Base-by-base conservation (phyloP, 2,329 filamentous ascomycete species). In the Juglanconis juglandina region DNA sequence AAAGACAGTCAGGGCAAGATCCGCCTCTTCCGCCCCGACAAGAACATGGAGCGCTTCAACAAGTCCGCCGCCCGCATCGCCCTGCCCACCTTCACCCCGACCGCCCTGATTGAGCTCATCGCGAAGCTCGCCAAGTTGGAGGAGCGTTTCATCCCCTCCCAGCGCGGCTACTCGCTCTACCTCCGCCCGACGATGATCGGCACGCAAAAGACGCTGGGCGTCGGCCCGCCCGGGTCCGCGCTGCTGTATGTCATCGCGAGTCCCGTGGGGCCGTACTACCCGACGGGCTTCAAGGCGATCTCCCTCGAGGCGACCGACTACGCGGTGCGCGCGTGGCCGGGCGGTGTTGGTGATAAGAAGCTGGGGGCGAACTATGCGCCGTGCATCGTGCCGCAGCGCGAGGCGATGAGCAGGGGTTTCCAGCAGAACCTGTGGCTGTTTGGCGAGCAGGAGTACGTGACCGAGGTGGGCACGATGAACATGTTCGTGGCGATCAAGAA, bases 381-480 rank as follows among this genome's bases (percentile, higher is more conserved):
- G 5, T 98, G 95, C 80, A 94, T 99, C 70, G 81, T 98, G n/a
- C 95, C 95, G 17, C 95, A 99, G 78, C 85, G 95, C 69, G 86
- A 96, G 77, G 95, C 95, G 47, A 92, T 92, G 50, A 90, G 87
- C 75, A 87, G 92, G 59, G 95, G 95, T 30, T 96, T 93, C 83
- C 94, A 98, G 78, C 95, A 99, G 81, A 99, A 98, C 77, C 83
- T 99, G 57, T 99, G 95, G 95, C 80, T 99, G 37, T 99, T 98
- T 72, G 93, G 93, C 48, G 88, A 96, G 71, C 92, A 98, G 76
- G 92, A 98, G 75, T 96, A 89, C 71, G 88, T 98, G 61, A 99
- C 95, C 51, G 95, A 99, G 77, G 95, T 97, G 59, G 95, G 95
- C 70, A 98, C 95, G 60, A 99, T 99, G 95, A 99, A 99, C 78